A percentile compares a stretch with the other conserved stretches of the same genome.
Conservation (phyloP, 169 alveolate genomes). For the Babesia bigemina region DNA sequence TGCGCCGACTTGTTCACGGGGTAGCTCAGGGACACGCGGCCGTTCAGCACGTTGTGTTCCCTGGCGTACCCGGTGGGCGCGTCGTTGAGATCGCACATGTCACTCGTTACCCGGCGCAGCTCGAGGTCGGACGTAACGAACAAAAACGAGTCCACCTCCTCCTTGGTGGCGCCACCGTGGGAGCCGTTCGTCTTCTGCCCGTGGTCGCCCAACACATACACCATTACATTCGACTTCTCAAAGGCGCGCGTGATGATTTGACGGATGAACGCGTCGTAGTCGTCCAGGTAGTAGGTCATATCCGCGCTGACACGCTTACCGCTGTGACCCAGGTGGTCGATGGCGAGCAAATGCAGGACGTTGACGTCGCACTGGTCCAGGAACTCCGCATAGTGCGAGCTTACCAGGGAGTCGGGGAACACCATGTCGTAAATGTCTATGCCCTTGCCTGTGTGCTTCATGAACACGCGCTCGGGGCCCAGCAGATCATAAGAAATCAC, state of each 20-base stretch:
- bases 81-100: constrained; percentile 22
- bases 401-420: constrained; percentile 18
- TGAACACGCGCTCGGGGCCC: not conserved
- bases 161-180: constrained; percentile 71
- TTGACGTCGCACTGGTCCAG: constrained; percentile 42
- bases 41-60: constrained; percentile 53
- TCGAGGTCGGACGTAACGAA: constrained; percentile 28
- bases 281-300: constrained; percentile 62
- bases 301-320: constrained; percentile 49
- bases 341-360: constrained; percentile 68
- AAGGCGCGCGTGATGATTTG: constrained; percentile 29
- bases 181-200: constrained; percentile 74
- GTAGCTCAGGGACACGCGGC: constrained; percentile 23
- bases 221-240: constrained; percentile 39
- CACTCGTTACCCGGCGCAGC: constrained; percentile 5
- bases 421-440: constrained; percentile 28
- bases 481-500: not conserved
- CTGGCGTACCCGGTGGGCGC: constrained; percentile 49
- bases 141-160: constrained; percentile 62
- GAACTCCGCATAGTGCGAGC: not conserved
- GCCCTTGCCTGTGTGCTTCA: constrained; percentile 13
- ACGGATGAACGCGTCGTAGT: constrained; percentile 62
- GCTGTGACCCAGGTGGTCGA: constrained; percentile 75
- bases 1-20: constrained; percentile 16
- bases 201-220: constrained; percentile 72